These are phyloP conservation scores for Plasmodium cynomolgi DNA, from an alignment of 169 alveolate genomes.

Conservation along the genomic window DNA sequence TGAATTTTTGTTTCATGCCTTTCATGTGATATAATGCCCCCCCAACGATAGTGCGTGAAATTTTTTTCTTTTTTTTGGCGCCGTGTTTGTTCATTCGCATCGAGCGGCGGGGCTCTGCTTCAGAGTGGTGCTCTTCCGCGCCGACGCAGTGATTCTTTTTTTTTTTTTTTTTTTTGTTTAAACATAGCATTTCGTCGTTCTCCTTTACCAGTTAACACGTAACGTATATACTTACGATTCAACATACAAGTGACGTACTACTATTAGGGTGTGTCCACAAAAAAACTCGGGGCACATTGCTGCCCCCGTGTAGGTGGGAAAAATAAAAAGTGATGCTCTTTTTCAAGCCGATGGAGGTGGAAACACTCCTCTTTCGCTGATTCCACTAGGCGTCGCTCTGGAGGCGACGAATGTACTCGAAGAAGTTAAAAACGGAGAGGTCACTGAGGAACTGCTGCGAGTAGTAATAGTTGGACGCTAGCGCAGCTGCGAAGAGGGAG, in stretches of 20 bases:
- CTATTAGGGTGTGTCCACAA: neutral
- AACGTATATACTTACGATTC: neutral
- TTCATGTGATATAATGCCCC: neutral
- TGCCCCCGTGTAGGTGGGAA: neutral
- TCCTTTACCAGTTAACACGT: neutral
- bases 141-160: neutral
- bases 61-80: neutral
- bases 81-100: neutral
- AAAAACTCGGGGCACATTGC: neutral
- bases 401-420: conserved; percentile 80
- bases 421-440: conserved; percentile 86
- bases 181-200: neutral
- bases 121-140: neutral
- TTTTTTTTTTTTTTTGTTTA: neutral
- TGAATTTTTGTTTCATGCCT: neutral
- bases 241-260: neutral
- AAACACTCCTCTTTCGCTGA: neutral
- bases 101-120: neutral
- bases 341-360: neutral
- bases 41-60: neutral
- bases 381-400: conserved; percentile 14
- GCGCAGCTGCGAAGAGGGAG: conserved; percentile 84
- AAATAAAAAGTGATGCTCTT: no score
- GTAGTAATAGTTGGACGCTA: conserved; percentile 88
- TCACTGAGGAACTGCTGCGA: conserved; percentile 83